Base-by-base conservation (phyloP, 2,329 filamentous ascomycete genomes). In the Cryphonectria nitschkei region DNA sequence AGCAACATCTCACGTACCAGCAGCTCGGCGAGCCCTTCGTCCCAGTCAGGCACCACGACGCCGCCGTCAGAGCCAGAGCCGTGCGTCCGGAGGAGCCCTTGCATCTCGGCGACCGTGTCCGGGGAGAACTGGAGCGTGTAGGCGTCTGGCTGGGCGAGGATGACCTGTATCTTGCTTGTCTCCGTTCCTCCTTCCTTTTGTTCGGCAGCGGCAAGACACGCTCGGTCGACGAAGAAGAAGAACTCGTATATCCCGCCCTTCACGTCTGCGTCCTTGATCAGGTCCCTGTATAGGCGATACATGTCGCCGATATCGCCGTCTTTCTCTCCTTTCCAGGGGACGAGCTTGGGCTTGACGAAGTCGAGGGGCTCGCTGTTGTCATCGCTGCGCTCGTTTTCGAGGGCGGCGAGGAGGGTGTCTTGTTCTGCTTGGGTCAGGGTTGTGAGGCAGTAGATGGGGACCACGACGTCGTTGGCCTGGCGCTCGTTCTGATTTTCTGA, bases 211-310 rank as follows among this genome's bases (percentile, higher is more conserved):
- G 16, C 32, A 19, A 61, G 58, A 26, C 58, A 61, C 34, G 58
- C 58, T 13, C 58, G 58, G 19, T 61, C 58, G 19, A 61, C 58
- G 8, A 61, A 61, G 19, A 61, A 61, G 34, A 61, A 61, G 58
- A 26, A 61, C 2, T 34, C 32, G 58, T 39, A 61, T 4, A 37
- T 11, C 14, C 56, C 13, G 4, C 6, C 14, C 29, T 32, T 19
- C 58, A 3, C 32, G 8, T 6, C 32, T 16, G 22, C 11, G 34
- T 39, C 58, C 58, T 39, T 14, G 34, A 39, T 39, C 2, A 61
- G 7, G 2, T 61, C 8, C 22, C 22, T 61, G 58, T 61, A 61
- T 16, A 61, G 58, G 8, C 58, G 58, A 3, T 61, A 11, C 58
- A 61, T 11, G 19, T 61, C 58, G 32, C 22, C 9, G 32, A 39